Evolutionary conservation across 164 flowering plant genomes (phyloP).

Genomic region (Sextonia rubra): DNA sequence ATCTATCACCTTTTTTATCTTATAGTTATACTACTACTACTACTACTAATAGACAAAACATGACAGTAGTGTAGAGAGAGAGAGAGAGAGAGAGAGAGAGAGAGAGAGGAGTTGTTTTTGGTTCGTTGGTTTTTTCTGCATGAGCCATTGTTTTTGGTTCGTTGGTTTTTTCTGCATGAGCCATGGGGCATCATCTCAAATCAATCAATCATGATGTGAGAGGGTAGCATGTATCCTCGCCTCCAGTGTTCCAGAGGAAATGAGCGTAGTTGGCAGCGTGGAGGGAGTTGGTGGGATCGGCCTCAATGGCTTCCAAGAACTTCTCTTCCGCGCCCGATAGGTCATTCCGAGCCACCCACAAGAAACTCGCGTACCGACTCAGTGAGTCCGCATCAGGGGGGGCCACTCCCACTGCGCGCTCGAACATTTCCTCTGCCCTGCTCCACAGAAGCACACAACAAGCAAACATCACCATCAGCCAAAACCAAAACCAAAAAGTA

Average conservation of each 20-base stretch:
- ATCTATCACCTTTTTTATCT: not conserved
- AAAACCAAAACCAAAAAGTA: not conserved
- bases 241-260: conserved; percentile 94
- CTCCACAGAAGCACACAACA: not conserved
- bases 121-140: not conserved
- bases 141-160: not conserved
- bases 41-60: not conserved
- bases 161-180: not conserved
- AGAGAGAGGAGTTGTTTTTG: not conserved
- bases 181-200: not conserved
- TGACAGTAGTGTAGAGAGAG: not conserved
- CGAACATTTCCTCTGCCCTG: conserved; percentile 94
- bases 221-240: conserved; percentile 88
- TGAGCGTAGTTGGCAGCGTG: conserved; percentile 83
- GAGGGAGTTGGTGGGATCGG: conserved; percentile 65
- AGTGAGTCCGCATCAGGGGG: conserved; percentile 75
- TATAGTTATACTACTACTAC: too few species aligned
- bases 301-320: conserved; percentile 72
- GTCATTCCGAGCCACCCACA: conserved; percentile 72
- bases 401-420: conserved; percentile 48
- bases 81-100: too few species aligned
- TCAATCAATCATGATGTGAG: conserved; percentile 19
- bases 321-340: conserved; percentile 81
- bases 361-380: conserved; percentile 65
- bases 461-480: too few species aligned